Percentiles rank a stretch among this genome's conserved stretches.
These are phyloP conservation scores for Leccinum disarticulatum DNA, from an alignment of 768 basidiomycete genomes.

Conservation along the genomic window DNA sequence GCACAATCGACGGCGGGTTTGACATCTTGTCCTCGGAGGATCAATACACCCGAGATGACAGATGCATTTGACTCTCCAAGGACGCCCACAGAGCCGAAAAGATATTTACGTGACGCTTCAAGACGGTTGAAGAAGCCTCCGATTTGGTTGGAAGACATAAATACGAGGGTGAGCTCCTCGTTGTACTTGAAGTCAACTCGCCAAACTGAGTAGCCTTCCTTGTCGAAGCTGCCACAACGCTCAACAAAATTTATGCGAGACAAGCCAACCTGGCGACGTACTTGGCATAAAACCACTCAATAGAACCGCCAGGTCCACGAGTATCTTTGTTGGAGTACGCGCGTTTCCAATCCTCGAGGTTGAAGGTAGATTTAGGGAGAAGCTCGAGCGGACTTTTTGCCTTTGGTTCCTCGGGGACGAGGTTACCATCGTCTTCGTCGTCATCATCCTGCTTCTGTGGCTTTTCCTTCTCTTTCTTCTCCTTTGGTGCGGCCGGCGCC, in stretches of 20 bases:
- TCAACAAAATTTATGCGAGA: constrained; percentile 1
- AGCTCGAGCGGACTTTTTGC: constrained; percentile 92
- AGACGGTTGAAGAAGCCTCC: constrained; percentile 97
- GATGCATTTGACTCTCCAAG: constrained; percentile 79
- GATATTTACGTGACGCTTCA: constrained; percentile 95
- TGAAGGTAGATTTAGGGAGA: constrained; percentile 84
- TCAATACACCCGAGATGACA: constrained; percentile 77
- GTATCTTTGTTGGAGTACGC: constrained; percentile 99
- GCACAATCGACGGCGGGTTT: constrained; percentile 73
- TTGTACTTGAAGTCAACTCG: constrained; percentile 97
- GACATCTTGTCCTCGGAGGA: constrained; percentile 78
- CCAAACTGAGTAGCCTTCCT: constrained; percentile 87
- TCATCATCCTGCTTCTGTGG: constrained; percentile 54
- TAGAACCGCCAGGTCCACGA: constrained; percentile 70
- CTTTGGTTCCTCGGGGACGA: constrained; percentile 82
- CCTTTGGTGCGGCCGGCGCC: constrained; percentile 37
- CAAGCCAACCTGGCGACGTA: constrained; percentile 35
- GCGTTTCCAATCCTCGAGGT: constrained; percentile 96
- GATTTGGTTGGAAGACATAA: constrained; percentile 95
- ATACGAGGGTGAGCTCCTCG: constrained; percentile 84
- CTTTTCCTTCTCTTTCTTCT: constrained; percentile 69
- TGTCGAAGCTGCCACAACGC: constrained; percentile 64
- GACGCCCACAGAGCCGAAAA: constrained; percentile 92
- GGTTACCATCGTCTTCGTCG: constrained; percentile 76
- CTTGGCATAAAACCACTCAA: constrained; percentile 99